These are phyloP conservation scores for Chamaenerion angustifolium DNA, from an alignment of 345 rosid species.

Conservation along the genomic window DNA sequence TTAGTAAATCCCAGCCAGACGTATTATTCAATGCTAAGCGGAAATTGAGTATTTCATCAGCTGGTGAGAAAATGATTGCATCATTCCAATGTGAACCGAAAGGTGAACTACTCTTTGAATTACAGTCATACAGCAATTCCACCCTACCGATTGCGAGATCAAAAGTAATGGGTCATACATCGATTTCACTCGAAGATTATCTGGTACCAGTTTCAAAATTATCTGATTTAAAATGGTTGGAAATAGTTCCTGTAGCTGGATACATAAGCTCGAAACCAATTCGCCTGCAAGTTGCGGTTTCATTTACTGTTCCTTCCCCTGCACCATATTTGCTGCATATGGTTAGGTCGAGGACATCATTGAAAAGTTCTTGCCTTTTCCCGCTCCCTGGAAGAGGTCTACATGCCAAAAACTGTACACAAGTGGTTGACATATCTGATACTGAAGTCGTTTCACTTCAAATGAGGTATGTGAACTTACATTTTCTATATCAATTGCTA, in stretches of 20 bases:
- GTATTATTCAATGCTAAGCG: conserved; percentile 41
- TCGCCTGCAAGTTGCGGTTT: conserved; percentile 48
- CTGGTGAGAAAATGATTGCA: conserved; percentile 54
- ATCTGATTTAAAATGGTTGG: conserved; percentile 65
- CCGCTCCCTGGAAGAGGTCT: conserved; percentile 35
- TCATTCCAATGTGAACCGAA: conserved; percentile 64
- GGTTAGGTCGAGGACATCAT: conserved; percentile 28
- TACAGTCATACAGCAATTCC: conserved; percentile 42
- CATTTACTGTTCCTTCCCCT: conserved; percentile 48
- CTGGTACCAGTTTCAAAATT: conserved; percentile 54
- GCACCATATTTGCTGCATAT: conserved; percentile 41
- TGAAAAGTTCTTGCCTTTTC: conserved; percentile 47
- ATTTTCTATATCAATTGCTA: too few species aligned
- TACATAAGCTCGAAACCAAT: conserved; percentile 27
- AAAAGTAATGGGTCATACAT: conserved; percentile 44
- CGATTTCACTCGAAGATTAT: conserved; percentile 45
- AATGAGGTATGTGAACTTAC: conserved; percentile 52
- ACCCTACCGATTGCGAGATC: conserved; percentile 22
- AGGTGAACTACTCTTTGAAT: conserved; percentile 70
- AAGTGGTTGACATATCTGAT: conserved; percentile 35
- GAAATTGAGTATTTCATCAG: conserved; percentile 39
- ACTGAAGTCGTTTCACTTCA: conserved; percentile 61
- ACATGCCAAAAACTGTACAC: conserved; percentile 28
- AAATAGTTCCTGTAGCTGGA: conserved; percentile 34
- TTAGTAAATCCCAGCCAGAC: conserved; percentile 65